These are phyloP conservation scores for Pseudonitzschia delicatissima DNA, from an alignment of 108 stramenopile genomes.

Conservation along the genomic window DNA sequence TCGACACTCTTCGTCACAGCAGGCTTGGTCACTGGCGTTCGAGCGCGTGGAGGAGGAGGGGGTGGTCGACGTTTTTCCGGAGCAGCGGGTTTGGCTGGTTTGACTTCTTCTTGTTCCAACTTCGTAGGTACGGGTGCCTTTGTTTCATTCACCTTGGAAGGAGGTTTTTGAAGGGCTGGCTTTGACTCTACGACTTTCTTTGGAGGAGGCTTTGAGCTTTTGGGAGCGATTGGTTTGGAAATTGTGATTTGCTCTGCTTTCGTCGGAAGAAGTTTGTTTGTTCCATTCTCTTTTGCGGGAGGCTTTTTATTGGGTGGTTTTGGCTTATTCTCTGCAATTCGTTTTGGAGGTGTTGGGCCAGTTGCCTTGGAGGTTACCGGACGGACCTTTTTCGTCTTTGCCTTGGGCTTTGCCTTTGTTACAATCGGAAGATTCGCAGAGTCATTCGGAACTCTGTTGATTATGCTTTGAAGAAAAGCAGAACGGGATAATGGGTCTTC, in stretches of 20 bases:
- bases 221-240: not conserved
- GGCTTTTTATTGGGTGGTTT: too few relatives aligned
- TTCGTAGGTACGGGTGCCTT: too few relatives aligned
- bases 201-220: too few relatives aligned
- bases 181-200: too few relatives aligned
- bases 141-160: too few relatives aligned
- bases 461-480: not conserved
- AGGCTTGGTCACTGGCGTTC: not conserved
- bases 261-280: too few relatives aligned
- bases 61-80: not conserved
- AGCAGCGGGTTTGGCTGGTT: not conserved
- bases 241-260: not conserved
- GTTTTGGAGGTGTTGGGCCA: not conserved
- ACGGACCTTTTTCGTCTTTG: too few relatives aligned
- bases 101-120: not conserved
- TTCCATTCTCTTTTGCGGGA: too few relatives aligned
- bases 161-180: too few relatives aligned
- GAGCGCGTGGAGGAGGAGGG: slow-evolving; percentile 9
- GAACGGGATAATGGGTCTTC: slow-evolving; percentile 1
- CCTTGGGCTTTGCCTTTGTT: not conserved
- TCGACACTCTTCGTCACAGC: not conserved
- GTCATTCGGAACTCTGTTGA: not conserved
- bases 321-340: too few relatives aligned
- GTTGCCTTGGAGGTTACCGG: not conserved
- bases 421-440: not conserved